These are phyloP conservation scores for Closterium sp. DNA, from an alignment of 139 green algal genomes.

Conservation along the genomic window DNA sequence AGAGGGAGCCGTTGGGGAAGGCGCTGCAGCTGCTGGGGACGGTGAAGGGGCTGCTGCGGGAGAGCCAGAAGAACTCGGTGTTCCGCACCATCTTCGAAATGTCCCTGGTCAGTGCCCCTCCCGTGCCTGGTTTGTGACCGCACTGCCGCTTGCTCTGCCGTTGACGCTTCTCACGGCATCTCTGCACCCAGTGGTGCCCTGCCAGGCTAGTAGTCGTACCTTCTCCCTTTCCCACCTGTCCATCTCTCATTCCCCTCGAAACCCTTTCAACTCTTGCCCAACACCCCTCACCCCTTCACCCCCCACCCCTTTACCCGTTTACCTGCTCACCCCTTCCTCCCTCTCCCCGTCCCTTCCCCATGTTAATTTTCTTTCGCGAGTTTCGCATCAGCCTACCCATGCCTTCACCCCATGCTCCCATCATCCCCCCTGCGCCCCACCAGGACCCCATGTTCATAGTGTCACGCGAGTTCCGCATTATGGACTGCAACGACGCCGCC, in stretches of 20 bases:
- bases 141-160: background rate
- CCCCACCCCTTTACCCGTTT: no score
- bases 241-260: background rate
- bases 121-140: no score
- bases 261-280: no score
- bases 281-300: no score
- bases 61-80: background rate
- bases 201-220: background rate
- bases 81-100: slow-evolving; percentile 1
- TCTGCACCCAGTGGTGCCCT: background rate
- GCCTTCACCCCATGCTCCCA: background rate
- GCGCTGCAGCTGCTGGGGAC: background rate
- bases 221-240: background rate
- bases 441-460: slow-evolving; percentile 1
- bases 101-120: background rate
- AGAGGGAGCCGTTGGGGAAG: background rate
- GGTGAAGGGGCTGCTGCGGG: background rate
- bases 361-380: no score
- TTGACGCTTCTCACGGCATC: no score
- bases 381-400: no score
- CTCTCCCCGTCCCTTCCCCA: no score
- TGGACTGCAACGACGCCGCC: background rate
- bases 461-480: background rate
- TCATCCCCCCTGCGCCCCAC: background rate
- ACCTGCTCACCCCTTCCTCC: no score